Conservation (phyloP, 139 green algal species). For the Auxenochlorella pyrenoidosa region DNA sequence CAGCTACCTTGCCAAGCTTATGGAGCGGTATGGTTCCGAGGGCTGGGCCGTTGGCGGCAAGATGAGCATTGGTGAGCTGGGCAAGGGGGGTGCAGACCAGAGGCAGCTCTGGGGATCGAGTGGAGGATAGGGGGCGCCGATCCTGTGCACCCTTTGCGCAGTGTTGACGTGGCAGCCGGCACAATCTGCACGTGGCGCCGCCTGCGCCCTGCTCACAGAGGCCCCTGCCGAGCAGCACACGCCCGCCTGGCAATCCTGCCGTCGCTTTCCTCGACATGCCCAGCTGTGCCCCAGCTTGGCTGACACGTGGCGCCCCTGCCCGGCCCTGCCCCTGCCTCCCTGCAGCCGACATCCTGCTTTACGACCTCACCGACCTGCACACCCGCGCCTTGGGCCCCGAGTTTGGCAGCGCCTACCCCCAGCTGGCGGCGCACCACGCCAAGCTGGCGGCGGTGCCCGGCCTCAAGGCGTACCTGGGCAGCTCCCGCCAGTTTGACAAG, state of each 20-base stretch:
- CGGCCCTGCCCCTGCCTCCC: too few relatives aligned
- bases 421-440: conserved; percentile 45
- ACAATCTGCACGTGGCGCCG: too few relatives aligned
- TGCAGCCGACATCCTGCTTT: conserved; percentile 29
- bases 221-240: too few relatives aligned
- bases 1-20: conserved; percentile 44
- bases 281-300: too few relatives aligned
- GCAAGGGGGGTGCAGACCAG: background rate
- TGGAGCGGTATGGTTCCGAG: conserved; percentile 16
- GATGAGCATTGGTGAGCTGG: conserved; percentile 40
- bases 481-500: conserved; percentile 34
- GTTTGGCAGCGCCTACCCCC: conserved; percentile 46
- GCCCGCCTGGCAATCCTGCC: too few relatives aligned
- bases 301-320: too few relatives aligned
- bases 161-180: too few relatives aligned
- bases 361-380: conserved; percentile 64
- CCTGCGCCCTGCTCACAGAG: too few relatives aligned
- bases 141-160: too few relatives aligned
- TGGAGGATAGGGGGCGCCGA: too few relatives aligned
- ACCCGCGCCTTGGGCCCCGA: conserved; percentile 54
- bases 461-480: conserved; percentile 59
- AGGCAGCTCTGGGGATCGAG: too few relatives aligned
- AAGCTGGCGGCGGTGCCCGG: conserved; percentile 44
- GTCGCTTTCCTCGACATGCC: too few relatives aligned
- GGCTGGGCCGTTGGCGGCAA: conserved; percentile 34